phyloP scores from a whole-genome alignment of 1,284 basidiomycete genomes.

The Serendipita sp. region DNA sequence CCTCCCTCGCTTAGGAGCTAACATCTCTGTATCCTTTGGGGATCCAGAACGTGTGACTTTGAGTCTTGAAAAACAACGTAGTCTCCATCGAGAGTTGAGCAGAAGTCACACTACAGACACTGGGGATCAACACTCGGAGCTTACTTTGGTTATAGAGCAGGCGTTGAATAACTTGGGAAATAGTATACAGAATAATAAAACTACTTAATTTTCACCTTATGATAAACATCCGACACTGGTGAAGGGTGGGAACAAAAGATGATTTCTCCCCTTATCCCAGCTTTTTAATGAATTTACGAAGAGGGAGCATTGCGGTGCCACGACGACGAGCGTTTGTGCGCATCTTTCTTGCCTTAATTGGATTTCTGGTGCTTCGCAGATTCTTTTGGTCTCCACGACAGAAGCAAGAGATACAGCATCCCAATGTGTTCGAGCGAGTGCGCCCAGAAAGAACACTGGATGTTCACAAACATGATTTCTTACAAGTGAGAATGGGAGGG shows the following conservation, averaged over 20 bases:
- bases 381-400: constrained; percentile 27
- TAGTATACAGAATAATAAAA: neutral
- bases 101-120: neutral
- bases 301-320: neutral
- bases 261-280: neutral
- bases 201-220: too few relatives aligned
- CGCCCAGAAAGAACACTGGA: constrained; percentile 76
- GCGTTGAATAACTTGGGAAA: neutral
- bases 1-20: constrained; percentile 45
- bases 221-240: too few relatives aligned
- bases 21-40: constrained; percentile 61
- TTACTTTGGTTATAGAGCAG: neutral
- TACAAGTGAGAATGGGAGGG: constrained; percentile 74
- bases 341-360: constrained; percentile 19
- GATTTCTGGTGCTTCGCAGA: constrained; percentile 24
- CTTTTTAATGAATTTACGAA: neutral
- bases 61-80: neutral
- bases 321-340: constrained; percentile 26
- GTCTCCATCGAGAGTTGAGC: neutral
- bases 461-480: constrained; percentile 70
- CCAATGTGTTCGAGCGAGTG: constrained; percentile 67
- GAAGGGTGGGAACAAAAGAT: too few relatives aligned
- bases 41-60: constrained; percentile 26
- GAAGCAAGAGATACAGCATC: constrained; percentile 47
- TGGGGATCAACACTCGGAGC: neutral